Conservation (phyloP, 1,284 basidiomycete genomes). For the Ceratorhiza oryzae-sativae region DNA sequence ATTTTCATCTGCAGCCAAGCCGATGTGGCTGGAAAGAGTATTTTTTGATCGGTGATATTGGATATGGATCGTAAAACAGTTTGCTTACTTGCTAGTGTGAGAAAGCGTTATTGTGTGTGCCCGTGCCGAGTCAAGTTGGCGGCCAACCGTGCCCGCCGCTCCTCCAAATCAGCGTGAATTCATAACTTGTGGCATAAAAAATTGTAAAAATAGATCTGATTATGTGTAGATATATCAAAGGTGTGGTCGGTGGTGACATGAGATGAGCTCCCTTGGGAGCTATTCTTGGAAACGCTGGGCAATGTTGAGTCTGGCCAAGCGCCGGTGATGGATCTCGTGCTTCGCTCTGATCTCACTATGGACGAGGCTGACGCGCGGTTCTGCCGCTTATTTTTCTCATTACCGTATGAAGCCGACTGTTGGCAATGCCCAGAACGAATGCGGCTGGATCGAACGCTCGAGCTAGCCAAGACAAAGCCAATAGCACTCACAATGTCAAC, state of each 20-base stretch:
- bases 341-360: constrained; percentile 1
- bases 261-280: background rate
- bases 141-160: background rate
- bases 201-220: background rate
- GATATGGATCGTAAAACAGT: background rate
- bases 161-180: background rate
- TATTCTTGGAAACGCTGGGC: background rate
- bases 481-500: background rate
- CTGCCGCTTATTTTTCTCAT: background rate
- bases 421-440: background rate
- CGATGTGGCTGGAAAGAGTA: background rate
- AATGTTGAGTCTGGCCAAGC: background rate
- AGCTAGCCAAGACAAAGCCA: background rate
- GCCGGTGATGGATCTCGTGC: background rate
- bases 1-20: background rate
- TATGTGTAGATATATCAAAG: background rate
- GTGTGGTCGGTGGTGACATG: background rate
- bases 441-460: background rate
- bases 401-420: background rate
- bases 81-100: background rate
- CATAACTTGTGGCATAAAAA: background rate
- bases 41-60: background rate
- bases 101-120: background rate
- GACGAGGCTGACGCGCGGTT: background rate
- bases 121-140: background rate